Evolutionary conservation across 2,329 filamentous ascomycete genomes (phyloP), one percentile per base, ranked within the genome.

Genomic region (Fusarium bulbicola): DNA sequence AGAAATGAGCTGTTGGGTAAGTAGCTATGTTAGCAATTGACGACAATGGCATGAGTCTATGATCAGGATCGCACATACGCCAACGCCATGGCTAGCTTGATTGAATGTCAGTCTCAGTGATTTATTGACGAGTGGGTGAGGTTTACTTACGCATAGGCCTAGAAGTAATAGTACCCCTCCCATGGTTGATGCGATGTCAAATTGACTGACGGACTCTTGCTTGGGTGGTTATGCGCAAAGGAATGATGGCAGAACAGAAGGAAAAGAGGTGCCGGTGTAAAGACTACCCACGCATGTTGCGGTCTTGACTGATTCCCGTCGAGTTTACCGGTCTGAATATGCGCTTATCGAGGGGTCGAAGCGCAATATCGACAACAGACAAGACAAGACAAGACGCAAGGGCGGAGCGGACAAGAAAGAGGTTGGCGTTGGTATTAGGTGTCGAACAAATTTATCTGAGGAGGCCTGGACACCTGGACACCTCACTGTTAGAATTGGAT

Each of bases 1-100:
- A 97, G 88, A 82, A 98, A 98, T 66, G 96, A 98, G 78, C 95
- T 98, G 81, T 75, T 63, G 28, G 49, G 66, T 52, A 45, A 62
- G 69, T 62, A 24, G 47, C 66, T 52, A 46, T 63, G 69, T 78
- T 63, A 78, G 76, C 50, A 45, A 53, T 45, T 52, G 60, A 76
- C 67, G n/a, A 43, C 46, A 26, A 54, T 67, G 43, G 45, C 77
- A 68, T 76, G 58, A 34, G 42, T 63, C 61, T 47, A 47, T 36
- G 37, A 37, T 64, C 58, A 43, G 36, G 57, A 59, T 66, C 50
- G 70, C 58, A 84, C 87, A 70, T 86, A 90, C 88, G 87, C 86
- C 78, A 89, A 75, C 69, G 88, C 87, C 88, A 90, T 90, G 70
- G 90, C 85, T 79, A 86, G 83, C 86, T 88, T 65, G 60, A 57